phyloP scores from a whole-genome alignment of 306 rosid species.

The Cucumis cinereus region DNA sequence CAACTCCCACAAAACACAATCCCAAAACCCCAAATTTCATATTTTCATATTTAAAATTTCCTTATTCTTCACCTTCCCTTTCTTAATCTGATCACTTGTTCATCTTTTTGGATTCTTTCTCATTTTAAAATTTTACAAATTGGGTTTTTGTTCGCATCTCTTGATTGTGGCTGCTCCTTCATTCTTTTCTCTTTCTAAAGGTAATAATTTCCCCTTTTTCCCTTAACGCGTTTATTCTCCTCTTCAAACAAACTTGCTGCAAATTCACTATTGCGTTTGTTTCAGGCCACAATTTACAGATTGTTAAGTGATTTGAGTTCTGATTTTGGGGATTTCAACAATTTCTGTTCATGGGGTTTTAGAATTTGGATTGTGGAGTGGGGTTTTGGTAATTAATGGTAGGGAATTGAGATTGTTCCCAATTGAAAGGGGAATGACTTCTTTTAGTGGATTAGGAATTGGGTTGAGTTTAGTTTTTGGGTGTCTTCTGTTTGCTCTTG shows the following conservation, averaged over 20 bases:
- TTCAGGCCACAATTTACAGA: background rate
- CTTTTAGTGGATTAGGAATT: constrained; percentile 6
- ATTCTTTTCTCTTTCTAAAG: constrained; percentile 20
- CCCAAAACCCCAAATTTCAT: background rate
- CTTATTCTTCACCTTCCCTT: background rate
- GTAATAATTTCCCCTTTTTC: constrained; percentile 10
- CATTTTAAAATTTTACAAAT: too few species aligned
- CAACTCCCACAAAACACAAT: constrained; percentile 9
- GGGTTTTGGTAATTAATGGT: background rate
- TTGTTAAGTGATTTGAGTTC: background rate
- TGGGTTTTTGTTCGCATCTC: background rate
- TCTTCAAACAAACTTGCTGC: constrained; percentile 4
- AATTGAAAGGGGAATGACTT: background rate
- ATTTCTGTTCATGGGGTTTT: constrained; percentile 1
- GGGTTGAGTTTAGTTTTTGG: constrained; percentile 82
- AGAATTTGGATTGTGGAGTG: background rate
- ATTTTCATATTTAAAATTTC: background rate
- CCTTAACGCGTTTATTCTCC: background rate
- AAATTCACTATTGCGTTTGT: constrained; percentile 16
- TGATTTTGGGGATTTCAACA: background rate
- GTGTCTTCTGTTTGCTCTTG: constrained; percentile 74
- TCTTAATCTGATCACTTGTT: background rate
- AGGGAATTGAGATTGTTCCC: constrained; percentile 34
- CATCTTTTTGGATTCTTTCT: background rate
- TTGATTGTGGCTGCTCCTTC: constrained; percentile 5